Conservation (phyloP, 441 rosid genomes). For the Pelargonium citronellum region DNA sequence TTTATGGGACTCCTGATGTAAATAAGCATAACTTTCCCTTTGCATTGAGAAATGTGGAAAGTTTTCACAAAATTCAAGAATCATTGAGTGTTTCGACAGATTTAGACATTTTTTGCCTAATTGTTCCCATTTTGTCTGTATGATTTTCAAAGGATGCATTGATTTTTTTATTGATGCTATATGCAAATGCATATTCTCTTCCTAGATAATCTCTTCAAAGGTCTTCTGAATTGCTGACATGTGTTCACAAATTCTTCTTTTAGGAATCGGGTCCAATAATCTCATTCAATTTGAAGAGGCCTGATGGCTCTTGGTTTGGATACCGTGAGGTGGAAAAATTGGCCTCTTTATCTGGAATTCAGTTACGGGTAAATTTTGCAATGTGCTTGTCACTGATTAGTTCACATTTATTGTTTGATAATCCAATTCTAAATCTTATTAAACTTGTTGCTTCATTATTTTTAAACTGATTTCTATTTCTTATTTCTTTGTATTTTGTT, state of each 20-base stretch:
- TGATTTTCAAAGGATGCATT: not conserved
- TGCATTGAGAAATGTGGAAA: not conserved
- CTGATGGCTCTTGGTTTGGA: slow-evolving; percentile 95
- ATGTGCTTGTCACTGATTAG: not conserved
- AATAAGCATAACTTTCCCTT: not conserved
- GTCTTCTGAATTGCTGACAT: slow-evolving; percentile 16
- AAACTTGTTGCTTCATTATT: not conserved
- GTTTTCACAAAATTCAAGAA: not conserved
- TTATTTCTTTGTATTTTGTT: not conserved
- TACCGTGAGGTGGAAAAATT: slow-evolving; percentile 89
- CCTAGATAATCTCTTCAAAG: slow-evolving; percentile 2
- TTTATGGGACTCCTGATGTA: slow-evolving; percentile 2
- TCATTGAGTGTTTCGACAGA: not conserved
- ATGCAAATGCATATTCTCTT: not conserved
- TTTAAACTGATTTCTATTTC: not conserved
- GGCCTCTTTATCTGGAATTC: slow-evolving; percentile 88
- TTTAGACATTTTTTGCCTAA: not conserved
- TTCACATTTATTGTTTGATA: not conserved
- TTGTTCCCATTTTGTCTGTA: not conserved
- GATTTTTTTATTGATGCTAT: slow-evolving; percentile 2
- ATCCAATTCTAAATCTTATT: not conserved
- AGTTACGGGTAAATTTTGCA: slow-evolving; percentile 69
- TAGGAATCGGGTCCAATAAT: slow-evolving; percentile 58
- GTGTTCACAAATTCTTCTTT: slow-evolving; percentile 22
- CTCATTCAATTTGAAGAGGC: slow-evolving; percentile 80